Evolutionary conservation across 306 rosid species (phyloP).

Genomic region (Crataegus laevigata): DNA sequence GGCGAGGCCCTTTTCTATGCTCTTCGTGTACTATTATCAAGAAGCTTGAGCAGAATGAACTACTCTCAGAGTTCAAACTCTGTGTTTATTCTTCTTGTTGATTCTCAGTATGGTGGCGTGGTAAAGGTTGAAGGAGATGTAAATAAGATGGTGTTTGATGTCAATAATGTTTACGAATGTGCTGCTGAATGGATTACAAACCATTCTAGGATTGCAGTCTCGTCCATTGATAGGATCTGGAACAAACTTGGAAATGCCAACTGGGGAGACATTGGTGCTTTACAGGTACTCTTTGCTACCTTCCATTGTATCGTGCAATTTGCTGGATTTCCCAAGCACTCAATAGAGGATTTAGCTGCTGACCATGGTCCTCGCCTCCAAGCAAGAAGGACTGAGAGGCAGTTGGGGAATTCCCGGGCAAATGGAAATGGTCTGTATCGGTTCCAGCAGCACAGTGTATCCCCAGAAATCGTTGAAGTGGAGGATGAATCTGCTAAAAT

Average conservation of each 20-base stretch:
- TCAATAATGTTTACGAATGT: slow-evolving; percentile 73
- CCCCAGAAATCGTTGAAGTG: slow-evolving; percentile 96
- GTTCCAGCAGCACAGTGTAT: slow-evolving; percentile 60
- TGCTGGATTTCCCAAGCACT: slow-evolving; percentile 86
- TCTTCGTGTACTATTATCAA: slow-evolving; percentile 65
- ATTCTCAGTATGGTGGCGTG: slow-evolving; percentile 92
- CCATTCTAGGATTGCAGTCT: slow-evolving; percentile 72
- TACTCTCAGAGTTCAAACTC: slow-evolving; percentile 51
- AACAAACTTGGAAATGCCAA: slow-evolving; percentile 96
- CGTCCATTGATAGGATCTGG: slow-evolving; percentile 89
- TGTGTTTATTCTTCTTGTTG: slow-evolving; percentile 72
- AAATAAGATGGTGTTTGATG: slow-evolving; percentile 69
- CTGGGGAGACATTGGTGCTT: slow-evolving; percentile 86
- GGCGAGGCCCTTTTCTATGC: slow-evolving; percentile 91
- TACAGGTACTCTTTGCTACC: slow-evolving; percentile 87
- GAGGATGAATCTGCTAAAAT: slow-evolving; percentile 58
- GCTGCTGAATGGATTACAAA: slow-evolving; percentile 91
- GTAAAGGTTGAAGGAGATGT: slow-evolving; percentile 94
- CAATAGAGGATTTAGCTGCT: slow-evolving; percentile 89
- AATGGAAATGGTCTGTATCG: slow-evolving; percentile 70
- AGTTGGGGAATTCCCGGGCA: slow-evolving; percentile 51
- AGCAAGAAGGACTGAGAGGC: slow-evolving; percentile 82
- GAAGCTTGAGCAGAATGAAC: slow-evolving; percentile 70
- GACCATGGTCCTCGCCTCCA: slow-evolving; percentile 96
- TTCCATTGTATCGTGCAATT: slow-evolving; percentile 73